Evolutionary conservation across 192 early-diverging fungal genomes (phyloP).

Genomic region (Backusella tarrabulga): DNA sequence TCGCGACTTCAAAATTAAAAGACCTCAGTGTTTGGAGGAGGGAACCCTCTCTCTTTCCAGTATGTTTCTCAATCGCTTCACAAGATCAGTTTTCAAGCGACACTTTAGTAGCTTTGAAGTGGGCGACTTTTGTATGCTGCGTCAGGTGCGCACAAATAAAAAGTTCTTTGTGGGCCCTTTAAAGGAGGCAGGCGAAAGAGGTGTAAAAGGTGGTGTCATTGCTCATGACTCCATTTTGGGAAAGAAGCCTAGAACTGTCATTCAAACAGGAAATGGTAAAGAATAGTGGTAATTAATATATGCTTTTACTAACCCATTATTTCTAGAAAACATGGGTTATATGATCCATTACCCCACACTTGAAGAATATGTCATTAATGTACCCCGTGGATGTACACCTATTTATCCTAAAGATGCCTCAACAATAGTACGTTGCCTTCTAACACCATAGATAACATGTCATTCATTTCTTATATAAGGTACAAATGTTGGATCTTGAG

Average conservation of each 20-base stretch:
- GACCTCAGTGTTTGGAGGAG: neutral
- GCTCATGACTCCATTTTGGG: constrained; percentile 34
- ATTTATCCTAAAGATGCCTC: constrained; percentile 71
- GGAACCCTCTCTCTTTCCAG: neutral
- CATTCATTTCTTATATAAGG: constrained; percentile 5
- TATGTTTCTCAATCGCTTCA: neutral
- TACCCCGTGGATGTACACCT: constrained; percentile 39
- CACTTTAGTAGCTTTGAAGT: constrained; percentile 13
- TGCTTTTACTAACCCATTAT: too few relatives aligned
- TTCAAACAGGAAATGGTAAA: constrained; percentile 35
- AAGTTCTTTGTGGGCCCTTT: constrained; percentile 41
- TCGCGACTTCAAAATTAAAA: neutral
- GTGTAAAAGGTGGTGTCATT: constrained; percentile 22
- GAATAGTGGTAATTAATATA: too few relatives aligned
- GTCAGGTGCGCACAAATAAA: constrained; percentile 27
- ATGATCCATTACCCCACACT: constrained; percentile 43
- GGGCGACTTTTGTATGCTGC: constrained; percentile 34
- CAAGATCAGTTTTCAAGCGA: neutral
- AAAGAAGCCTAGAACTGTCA: constrained; percentile 14
- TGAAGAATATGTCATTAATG: constrained; percentile 40
- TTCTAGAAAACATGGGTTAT: constrained; percentile 15
- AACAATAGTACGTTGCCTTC: constrained; percentile 33
- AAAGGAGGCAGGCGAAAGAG: constrained; percentile 14
- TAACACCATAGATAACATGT: neutral
- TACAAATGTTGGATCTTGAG: constrained; percentile 54